Evolutionary conservation across 768 basidiomycete species (phyloP), one percentile per base, ranked within the genome.

Genomic region (Lactarius trivialis): DNA sequence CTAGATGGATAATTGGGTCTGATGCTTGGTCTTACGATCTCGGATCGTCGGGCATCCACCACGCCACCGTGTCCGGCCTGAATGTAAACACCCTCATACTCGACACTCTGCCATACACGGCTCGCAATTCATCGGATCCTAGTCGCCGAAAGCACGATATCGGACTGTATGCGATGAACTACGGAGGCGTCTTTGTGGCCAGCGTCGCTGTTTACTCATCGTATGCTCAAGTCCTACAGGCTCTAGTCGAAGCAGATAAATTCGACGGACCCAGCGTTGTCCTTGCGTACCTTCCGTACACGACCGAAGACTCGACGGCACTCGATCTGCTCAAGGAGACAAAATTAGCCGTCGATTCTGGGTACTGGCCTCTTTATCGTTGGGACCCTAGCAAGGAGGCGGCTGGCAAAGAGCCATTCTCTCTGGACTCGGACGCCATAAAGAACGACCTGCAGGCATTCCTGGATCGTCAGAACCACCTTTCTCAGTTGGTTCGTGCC

Each of bases 11-110:
- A 73, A 89, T 99, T 68, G 94, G 96, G 21, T 98, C 95, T 21
- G 97, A 99, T 72, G 90, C 92, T 0, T 98, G 97, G 97, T 89
- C 95, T 0, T 93, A 97, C 72, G 97, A 98, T 74, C 84, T 98
- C 45, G 97, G 96, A 45, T 85, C 93, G 2, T 96, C 93, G 2
- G 97, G 96, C 53, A 78, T 99, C 41, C 96, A 99, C 73, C 97
- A 98, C 68, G 86, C 87, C 69, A 89, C 98, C 58, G 85, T 94
- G 21, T 96, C 94, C 7, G 85, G 88, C 21, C 81, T 94, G 60
- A 88, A 98, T 73, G 79, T 98, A 76, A 99, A 99, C 77, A 84
- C 98, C 61, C 89, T 99, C 72, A 85, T 98, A 66, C 85, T 98
- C 70, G 97, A 99, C 74, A 94, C 89, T 7, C 75, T 88, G 2